phyloP scores from a whole-genome alignment of 129 eudicot genomes.

The Helichrysum umbraculigerum region DNA sequence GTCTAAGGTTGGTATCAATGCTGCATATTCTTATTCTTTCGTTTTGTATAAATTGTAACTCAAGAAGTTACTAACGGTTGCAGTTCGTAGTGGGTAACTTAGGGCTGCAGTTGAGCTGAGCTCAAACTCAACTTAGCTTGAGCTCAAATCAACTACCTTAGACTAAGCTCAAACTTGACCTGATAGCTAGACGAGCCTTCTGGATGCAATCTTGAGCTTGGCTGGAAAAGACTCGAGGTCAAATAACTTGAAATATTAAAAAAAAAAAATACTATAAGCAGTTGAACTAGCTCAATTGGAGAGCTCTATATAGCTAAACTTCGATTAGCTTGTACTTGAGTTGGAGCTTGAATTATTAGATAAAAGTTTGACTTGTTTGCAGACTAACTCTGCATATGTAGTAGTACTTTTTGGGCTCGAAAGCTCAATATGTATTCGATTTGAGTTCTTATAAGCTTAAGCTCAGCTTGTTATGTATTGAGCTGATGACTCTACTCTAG shows the following conservation, averaged over 20 bases:
- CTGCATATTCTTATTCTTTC: neutral
- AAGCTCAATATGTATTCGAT: neutral
- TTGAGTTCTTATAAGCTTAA: no score
- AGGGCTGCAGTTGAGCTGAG: neutral
- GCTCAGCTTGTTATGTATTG: no score
- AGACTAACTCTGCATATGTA: neutral
- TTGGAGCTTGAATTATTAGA: no score
- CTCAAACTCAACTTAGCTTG: neutral
- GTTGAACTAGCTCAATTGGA: no score
- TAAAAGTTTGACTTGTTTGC: no score
- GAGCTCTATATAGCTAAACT: no score
- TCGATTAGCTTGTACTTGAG: no score
- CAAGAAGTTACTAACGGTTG: neutral
- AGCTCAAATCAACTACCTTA: neutral
- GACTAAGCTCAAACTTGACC: neutral
- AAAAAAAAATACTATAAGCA: no score
- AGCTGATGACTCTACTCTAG: no score
- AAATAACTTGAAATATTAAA: no score
- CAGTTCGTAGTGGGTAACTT: neutral
- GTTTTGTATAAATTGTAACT: neutral
- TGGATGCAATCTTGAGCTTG: no score
- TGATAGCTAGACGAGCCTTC: neutral
- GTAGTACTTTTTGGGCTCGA: neutral
- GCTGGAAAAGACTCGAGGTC: no score
- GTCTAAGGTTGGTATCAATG: constrained; percentile 59